Evolutionary conservation across 257 asterid genomes (phyloP).

Genomic region (Haberlea rhodopensis): DNA sequence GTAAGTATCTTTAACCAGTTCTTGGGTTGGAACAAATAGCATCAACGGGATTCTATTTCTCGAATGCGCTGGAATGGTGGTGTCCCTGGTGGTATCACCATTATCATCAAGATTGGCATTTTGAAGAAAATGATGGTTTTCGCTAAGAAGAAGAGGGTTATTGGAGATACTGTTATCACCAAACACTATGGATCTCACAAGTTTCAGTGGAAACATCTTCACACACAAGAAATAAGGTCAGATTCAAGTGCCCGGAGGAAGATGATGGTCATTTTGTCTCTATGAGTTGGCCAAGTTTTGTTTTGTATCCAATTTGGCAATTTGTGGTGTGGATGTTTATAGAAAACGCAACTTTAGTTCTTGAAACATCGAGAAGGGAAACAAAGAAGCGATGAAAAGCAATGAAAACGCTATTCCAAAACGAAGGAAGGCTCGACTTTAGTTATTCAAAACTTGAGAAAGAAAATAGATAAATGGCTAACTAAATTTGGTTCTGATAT

Average conservation of each 20-base stretch:
- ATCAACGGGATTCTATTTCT: slow-evolving; percentile 39
- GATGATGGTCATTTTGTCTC: background rate
- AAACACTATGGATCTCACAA: slow-evolving; percentile 42
- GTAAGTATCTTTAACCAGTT: slow-evolving; percentile 51
- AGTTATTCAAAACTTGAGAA: no score
- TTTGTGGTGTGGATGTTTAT: background rate
- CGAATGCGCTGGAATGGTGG: slow-evolving; percentile 17
- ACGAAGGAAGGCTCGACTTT: no score
- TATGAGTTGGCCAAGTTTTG: background rate
- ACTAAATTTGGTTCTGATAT: no score
- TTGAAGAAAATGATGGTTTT: slow-evolving; percentile 30
- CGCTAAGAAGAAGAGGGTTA: slow-evolving; percentile 34
- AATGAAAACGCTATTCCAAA: no score
- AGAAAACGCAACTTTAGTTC: slow-evolving; percentile 7
- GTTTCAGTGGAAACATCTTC: slow-evolving; percentile 48
- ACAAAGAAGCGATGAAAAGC: no score
- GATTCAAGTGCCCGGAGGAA: slow-evolving; percentile 3
- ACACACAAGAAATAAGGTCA: slow-evolving; percentile 6
- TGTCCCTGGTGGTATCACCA: background rate
- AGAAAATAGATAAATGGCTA: no score
- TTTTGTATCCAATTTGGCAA: background rate
- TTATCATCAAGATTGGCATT: slow-evolving; percentile 20
- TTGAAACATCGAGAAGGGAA: background rate
- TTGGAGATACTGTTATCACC: slow-evolving; percentile 34
- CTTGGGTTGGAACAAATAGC: slow-evolving; percentile 55